Evolutionary conservation across 495 filamentous ascomycete species (phyloP).

Genomic region (Gamarada debralockiae): DNA sequence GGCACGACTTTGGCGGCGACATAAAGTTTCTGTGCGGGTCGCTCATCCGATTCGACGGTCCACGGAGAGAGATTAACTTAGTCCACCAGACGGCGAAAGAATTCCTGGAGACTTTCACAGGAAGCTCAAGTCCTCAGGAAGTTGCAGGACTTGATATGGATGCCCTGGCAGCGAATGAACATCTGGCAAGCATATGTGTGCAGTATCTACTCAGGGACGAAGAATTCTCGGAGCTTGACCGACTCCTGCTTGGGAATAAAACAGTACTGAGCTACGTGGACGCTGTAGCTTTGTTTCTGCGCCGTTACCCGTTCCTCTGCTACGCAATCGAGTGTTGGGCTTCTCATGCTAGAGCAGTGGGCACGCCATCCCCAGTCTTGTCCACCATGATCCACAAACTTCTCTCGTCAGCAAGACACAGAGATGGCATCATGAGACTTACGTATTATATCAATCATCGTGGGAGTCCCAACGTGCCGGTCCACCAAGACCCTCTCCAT

Average conservation of each 20-base stretch:
- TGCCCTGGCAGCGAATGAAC: background rate
- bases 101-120: background rate
- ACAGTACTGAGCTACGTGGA: background rate
- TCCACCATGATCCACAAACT: background rate
- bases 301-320: background rate
- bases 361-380: background rate
- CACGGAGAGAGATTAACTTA: background rate
- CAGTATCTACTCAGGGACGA: constrained; percentile 4
- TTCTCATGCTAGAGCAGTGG: background rate
- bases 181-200: background rate
- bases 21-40: constrained; percentile 7
- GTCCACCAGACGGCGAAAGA: constrained; percentile 6
- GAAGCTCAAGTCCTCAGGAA: background rate
- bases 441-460: constrained; percentile 4
- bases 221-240: too few species aligned
- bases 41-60: background rate
- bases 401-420: background rate
- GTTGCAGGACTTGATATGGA: background rate
- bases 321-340: constrained; percentile 12
- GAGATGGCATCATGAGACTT: constrained; percentile 8
- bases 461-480: background rate
- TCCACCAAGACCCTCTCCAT: background rate
- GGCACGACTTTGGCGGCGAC: constrained; percentile 8
- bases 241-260: background rate
- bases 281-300: background rate